Base-by-base conservation (phyloP, 768 basidiomycete species). In the Termitomyces heimii region DNA sequence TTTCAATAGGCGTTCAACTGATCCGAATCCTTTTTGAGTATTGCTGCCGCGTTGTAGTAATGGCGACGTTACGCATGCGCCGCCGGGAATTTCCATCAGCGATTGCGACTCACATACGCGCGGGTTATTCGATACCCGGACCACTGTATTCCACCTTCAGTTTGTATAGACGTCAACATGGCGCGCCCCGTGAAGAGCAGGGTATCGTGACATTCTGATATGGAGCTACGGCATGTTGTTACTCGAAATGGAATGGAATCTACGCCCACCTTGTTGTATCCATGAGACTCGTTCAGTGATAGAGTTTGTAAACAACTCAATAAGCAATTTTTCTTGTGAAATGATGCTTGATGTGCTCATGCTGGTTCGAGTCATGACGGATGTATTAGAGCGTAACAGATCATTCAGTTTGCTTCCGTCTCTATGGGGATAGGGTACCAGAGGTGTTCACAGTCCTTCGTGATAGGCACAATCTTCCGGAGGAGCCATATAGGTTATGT, bases 381-480 rank as follows among this genome's bases (percentile, higher is more conserved):
- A 24, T 54, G 46, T 58, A 47, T 62, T 56, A 57, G 45, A 44
- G 44, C 24, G 52, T 58, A 42, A 59, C 59, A 57, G 54, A 61
- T 55, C 50, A 47, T 28, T 20, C 32, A 47, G 22, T 47, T 32
- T 46, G 37, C 59, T 60, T 63, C 56, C 57, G 42, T 60, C 62
- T 56, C 22, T 47, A 63, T 57, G 62, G 62, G 60, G 62, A 61
- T 63, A 59, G 29, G 50, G 50, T 46, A 61, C 55, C 50, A 45
- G 14, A 59, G 60, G 59, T 58, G 54, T 42, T 55, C 44, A 56
- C 54, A 43, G 44, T 24, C 22, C 57, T 63, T 63, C 62, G 56
- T 59, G 62, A 63, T 59, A 63, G 62, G 62, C 53, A 59, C 55
- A 50, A 55, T 55, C 28, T 57, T 57, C 62, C 60, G 60, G 62